Conservation (phyloP, 2,329 filamentous ascomycete genomes). For the Nothopassalora personata region DNA sequence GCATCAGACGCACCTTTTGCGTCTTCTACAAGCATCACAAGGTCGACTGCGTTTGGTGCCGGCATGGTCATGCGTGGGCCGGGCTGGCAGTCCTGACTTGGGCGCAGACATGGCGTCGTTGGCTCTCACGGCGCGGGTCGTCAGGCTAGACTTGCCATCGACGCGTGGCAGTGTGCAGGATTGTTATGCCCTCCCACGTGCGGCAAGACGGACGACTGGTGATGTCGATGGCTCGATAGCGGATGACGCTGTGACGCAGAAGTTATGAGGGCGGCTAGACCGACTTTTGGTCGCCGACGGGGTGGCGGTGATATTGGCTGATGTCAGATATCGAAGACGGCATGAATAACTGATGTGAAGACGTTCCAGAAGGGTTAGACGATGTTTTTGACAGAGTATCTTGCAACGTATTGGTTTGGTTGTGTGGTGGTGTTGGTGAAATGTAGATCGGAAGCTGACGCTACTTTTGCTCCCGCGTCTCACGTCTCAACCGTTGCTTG, state of each 20-base stretch:
- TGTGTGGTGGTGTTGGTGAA: not conserved
- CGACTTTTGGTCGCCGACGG: not conserved
- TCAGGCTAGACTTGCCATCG: not conserved
- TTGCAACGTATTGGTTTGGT: not conserved
- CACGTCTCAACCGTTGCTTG: no score
- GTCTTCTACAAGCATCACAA: constrained; percentile 13
- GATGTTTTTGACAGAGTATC: not conserved
- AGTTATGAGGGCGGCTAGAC: not conserved
- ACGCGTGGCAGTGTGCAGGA: not conserved
- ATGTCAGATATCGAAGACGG: not conserved
- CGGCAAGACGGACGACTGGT: not conserved
- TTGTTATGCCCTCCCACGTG: not conserved
- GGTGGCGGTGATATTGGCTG: not conserved
- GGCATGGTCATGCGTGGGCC: constrained; percentile 5
- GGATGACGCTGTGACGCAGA: not conserved
- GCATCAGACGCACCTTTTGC: not conserved
- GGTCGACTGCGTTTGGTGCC: constrained; percentile 14
- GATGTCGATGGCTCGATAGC: not conserved
- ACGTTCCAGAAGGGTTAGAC: not conserved
- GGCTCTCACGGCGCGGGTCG: not conserved
- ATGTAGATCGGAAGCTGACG: not conserved
- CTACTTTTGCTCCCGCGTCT: not conserved
- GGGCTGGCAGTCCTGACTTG: constrained; percentile 2
- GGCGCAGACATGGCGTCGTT: not conserved
- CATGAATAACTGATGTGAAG: not conserved